phyloP scores from a whole-genome alignment of 805 yeast genomes.

The Vanderwaltozyma tropicalis region DNA sequence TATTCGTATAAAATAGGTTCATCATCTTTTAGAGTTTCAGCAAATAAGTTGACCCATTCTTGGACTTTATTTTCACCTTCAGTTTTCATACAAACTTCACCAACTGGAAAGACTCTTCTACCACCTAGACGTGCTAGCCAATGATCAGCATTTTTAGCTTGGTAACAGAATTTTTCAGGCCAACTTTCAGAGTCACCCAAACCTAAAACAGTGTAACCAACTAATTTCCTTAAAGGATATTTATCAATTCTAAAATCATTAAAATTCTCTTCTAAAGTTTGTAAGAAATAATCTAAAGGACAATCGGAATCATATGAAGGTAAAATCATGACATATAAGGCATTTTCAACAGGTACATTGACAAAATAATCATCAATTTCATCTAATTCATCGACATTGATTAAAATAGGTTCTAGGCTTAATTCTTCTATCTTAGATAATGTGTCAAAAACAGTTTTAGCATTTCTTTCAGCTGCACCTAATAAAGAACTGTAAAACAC shows the following conservation, averaged over 20 bases:
- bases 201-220: conserved; percentile 81
- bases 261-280: conserved; percentile 66
- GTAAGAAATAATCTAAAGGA: conserved; percentile 80
- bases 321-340: conserved; percentile 59
- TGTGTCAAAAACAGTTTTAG: conserved; percentile 38
- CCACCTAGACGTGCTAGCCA: conserved; percentile 79
- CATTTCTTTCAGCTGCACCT: conserved; percentile 68
- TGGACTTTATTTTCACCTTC: conserved; percentile 48
- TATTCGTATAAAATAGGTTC: conserved; percentile 57
- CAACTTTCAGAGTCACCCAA: conserved; percentile 82
- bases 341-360: conserved; percentile 44
- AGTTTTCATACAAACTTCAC: conserved; percentile 70
- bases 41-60: conserved; percentile 58
- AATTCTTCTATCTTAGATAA: conserved; percentile 26
- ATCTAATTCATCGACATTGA: conserved; percentile 70
- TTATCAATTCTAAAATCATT: conserved; percentile 82
- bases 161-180: conserved; percentile 79
- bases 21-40: conserved; percentile 53
- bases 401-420: conserved; percentile 37
- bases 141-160: conserved; percentile 63
- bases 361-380: conserved; percentile 79
- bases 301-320: conserved; percentile 92
- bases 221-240: conserved; percentile 54
- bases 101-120: conserved; percentile 72
- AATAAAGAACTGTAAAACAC: conserved; percentile 80